phyloP scores from a whole-genome alignment of 2,329 filamentous ascomycete species.

The Bertia moriformis region DNA sequence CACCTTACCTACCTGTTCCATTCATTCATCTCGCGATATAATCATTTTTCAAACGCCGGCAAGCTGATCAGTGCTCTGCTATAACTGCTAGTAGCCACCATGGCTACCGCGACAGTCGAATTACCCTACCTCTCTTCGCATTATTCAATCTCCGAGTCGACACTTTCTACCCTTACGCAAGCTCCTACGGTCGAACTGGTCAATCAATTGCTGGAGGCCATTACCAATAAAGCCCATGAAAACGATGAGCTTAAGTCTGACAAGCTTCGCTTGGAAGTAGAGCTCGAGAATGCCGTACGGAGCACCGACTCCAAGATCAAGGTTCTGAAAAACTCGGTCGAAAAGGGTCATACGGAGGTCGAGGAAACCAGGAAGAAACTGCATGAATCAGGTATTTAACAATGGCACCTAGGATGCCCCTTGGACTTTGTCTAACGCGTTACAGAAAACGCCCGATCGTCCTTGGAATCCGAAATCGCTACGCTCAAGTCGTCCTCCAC shows the following conservation, averaged over 20 bases:
- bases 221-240: conserved; percentile 43
- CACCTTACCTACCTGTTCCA: too few relatives aligned
- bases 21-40: too few relatives aligned
- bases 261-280: conserved; percentile 48
- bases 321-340: conserved; percentile 41
- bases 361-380: conserved; percentile 44
- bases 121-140: conserved; percentile 42
- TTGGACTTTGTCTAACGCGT: conserved; percentile 20
- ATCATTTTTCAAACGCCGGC: too few relatives aligned
- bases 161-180: conserved; percentile 36
- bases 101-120: conserved; percentile 41
- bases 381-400: conserved; percentile 34
- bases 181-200: conserved; percentile 45
- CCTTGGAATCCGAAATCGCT: conserved; percentile 43
- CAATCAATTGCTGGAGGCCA: conserved; percentile 35
- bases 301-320: conserved; percentile 45
- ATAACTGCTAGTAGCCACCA: conserved; percentile 19
- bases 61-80: too few relatives aligned
- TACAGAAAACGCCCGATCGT: conserved; percentile 37
- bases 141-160: conserved; percentile 39
- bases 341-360: conserved; percentile 42
- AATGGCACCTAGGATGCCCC: conserved; percentile 10
- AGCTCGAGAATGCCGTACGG: conserved; percentile 50
- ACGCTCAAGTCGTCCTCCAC: conserved; percentile 39
- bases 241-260: conserved; percentile 46